Evolutionary conservation across 306 rosid genomes (phyloP).

Genomic region (Lablab purpureus): DNA sequence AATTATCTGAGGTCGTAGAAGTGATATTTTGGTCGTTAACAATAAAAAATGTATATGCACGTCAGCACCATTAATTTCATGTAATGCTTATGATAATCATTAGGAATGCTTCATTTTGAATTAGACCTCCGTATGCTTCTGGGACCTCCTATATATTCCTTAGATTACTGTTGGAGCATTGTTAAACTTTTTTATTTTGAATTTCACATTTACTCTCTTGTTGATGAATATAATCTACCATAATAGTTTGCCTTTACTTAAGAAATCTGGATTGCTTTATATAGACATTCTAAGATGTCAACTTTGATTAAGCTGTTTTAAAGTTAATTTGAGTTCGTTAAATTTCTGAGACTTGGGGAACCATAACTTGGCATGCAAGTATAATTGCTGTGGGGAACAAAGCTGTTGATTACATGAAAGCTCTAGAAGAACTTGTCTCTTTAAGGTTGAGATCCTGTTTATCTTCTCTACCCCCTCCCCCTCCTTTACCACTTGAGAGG

Average conservation of each 20-base stretch:
- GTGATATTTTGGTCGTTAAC: constrained; percentile 31
- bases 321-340: no score
- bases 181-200: not conserved
- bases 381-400: not conserved
- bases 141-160: not conserved
- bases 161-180: not conserved
- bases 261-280: not conserved
- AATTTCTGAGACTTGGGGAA: not conserved
- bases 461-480: not conserved
- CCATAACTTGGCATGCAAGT: not conserved
- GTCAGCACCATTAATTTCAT: not conserved
- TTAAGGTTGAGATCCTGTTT: not conserved
- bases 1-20: constrained; percentile 30
- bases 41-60: not conserved
- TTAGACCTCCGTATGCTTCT: not conserved
- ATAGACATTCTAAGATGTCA: not conserved
- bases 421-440: not conserved
- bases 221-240: not conserved
- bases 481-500: not conserved
- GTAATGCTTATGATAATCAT: not conserved
- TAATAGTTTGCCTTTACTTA: not conserved
- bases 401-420: no score
- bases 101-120: not conserved
- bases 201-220: not conserved
- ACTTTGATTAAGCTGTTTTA: no score